phyloP scores from a whole-genome alignment of 1,139 yeast genomes.

The Hemisphaericaspora xylofermentans region DNA sequence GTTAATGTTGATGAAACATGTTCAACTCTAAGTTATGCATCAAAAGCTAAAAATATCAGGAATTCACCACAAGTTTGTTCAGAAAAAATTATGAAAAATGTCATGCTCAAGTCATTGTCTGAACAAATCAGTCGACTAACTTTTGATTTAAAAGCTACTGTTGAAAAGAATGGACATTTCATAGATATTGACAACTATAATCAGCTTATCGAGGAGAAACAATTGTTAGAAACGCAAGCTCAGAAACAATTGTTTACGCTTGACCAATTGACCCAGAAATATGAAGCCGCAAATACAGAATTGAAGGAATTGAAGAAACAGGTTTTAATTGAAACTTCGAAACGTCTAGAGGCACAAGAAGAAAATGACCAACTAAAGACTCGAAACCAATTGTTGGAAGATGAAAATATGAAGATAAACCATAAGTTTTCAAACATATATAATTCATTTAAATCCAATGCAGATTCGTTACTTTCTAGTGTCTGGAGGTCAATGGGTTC shows the following conservation, averaged over 20 bases:
- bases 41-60: conserved; percentile 73
- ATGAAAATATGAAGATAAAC: neutral
- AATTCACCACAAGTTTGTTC: conserved; percentile 65
- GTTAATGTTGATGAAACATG: conserved; percentile 74
- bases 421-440: neutral
- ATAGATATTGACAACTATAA: conserved; percentile 59
- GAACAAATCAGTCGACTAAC: conserved; percentile 55
- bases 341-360: neutral
- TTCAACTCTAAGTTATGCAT: conserved; percentile 83
- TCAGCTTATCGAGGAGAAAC: conserved; percentile 39
- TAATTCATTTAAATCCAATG: neutral
- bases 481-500: too few relatives aligned
- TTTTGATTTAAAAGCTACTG: conserved; percentile 60
- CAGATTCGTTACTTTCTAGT: neutral
- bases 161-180: conserved; percentile 62
- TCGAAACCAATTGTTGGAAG: neutral
- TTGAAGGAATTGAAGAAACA: neutral
- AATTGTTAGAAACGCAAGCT: conserved; percentile 24
- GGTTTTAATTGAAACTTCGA: neutral
- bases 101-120: conserved; percentile 56
- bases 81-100: conserved; percentile 55
- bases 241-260: conserved; percentile 20
- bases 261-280: conserved; percentile 16
- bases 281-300: conserved; percentile 1
- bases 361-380: neutral